Evolutionary conservation across 148 eudicot species (phyloP).

Genomic region (Cornus suecica): DNA sequence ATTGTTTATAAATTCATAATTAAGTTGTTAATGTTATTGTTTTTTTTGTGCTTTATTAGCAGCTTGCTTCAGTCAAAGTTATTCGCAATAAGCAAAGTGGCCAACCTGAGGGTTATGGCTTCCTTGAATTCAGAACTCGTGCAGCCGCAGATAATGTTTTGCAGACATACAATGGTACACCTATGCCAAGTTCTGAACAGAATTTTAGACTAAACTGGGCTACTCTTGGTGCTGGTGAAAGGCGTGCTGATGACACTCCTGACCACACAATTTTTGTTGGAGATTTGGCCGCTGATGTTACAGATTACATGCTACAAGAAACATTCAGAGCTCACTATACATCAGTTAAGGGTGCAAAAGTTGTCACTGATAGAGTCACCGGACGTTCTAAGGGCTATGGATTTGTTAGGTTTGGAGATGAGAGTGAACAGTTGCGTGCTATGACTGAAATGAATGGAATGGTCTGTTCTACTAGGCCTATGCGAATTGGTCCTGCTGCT

Average conservation of each 20-base stretch:
- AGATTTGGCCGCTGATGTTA: slow-evolving; percentile 89
- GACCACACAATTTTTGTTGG: slow-evolving; percentile 93
- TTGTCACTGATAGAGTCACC: slow-evolving; percentile 76
- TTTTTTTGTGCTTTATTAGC: slow-evolving; percentile 15
- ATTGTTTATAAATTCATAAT: background rate
- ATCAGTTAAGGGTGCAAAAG: slow-evolving; percentile 92
- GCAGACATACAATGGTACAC: slow-evolving; percentile 60
- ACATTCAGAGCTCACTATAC: slow-evolving; percentile 70
- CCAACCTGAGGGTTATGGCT: slow-evolving; percentile 93
- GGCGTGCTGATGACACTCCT: slow-evolving; percentile 68
- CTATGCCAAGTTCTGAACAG: slow-evolving; percentile 83
- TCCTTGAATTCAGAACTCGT: slow-evolving; percentile 72
- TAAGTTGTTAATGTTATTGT: background rate
- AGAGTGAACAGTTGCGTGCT: slow-evolving; percentile 78
- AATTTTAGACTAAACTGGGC: slow-evolving; percentile 91
- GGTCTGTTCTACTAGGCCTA: slow-evolving; percentile 74
- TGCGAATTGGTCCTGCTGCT: slow-evolving; percentile 96
- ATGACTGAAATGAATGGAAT: slow-evolving; percentile 97
- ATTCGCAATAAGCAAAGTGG: slow-evolving; percentile 80
- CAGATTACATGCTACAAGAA: slow-evolving; percentile 80
- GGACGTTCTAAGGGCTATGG: slow-evolving; percentile 97
- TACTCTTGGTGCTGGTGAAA: slow-evolving; percentile 85
- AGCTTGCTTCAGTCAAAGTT: slow-evolving; percentile 66
- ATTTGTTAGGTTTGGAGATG: slow-evolving; percentile 93
- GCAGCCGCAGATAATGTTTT: slow-evolving; percentile 80